These are phyloP conservation scores for Quercus suber DNA, from an alignment of 306 rosid species.

Conservation along the genomic window DNA sequence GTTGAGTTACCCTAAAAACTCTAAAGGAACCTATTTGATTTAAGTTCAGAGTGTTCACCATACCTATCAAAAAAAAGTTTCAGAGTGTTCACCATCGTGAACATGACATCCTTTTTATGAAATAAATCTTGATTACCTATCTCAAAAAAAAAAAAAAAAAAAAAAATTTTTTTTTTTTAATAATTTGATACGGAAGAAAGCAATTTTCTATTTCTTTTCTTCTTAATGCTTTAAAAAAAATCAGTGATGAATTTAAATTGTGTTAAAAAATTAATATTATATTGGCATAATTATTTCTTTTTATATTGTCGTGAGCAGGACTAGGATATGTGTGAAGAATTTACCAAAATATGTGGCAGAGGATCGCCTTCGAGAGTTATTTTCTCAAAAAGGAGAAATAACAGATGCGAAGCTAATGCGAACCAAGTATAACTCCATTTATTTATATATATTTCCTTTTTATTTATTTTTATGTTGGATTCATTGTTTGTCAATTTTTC, in stretches of 20 bases:
- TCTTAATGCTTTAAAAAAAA: background rate
- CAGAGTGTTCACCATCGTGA: too few species aligned
- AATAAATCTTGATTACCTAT: too few species aligned
- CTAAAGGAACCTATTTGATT: too few species aligned
- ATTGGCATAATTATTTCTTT: background rate
- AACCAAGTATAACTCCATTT: slow-evolving; percentile 48
- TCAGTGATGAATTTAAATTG: background rate
- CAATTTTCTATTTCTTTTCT: background rate
- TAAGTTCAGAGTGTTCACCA: too few species aligned
- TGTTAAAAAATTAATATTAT: background rate
- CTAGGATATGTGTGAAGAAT: slow-evolving; percentile 84
- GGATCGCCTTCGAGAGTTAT: slow-evolving; percentile 53
- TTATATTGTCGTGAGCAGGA: slow-evolving; percentile 42
- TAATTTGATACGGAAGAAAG: background rate
- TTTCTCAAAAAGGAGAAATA: slow-evolving; percentile 76
- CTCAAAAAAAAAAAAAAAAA: too few species aligned
- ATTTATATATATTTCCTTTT: background rate
- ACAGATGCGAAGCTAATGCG: slow-evolving; percentile 84
- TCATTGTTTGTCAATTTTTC: background rate
- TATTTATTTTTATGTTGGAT: background rate
- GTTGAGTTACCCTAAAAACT: too few species aligned
- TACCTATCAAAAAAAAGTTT: too few species aligned
- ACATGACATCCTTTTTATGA: too few species aligned
- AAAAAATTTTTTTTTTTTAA: background rate
- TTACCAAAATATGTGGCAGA: slow-evolving; percentile 60